A percentile compares a stretch with the other conserved stretches of the same genome.
Conservation (phyloP, 345 rosid genomes). For the Physaria fendleri region DNA sequence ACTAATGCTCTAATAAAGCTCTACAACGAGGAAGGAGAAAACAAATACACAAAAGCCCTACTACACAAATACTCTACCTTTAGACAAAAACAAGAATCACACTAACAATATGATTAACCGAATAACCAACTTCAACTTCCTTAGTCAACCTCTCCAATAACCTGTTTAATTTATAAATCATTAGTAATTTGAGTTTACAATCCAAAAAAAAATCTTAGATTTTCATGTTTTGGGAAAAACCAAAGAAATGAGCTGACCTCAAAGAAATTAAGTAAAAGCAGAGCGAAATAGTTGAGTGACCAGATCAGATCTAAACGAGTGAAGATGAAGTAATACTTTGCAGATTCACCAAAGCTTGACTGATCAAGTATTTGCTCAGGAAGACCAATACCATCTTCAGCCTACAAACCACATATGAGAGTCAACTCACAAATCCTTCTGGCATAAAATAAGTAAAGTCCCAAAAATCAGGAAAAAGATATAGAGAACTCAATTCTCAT, state of each 20-base stretch:
- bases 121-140: too few relatives aligned
- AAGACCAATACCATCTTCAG: conserved; percentile 89
- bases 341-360: conserved; percentile 52
- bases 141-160: too few relatives aligned
- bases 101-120: conserved; percentile 13
- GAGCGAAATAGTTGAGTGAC: conserved; percentile 82
- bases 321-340: conserved; percentile 59
- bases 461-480: too few relatives aligned
- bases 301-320: conserved; percentile 58
- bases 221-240: too few relatives aligned
- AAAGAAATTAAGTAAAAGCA: conserved; percentile 66
- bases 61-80: conserved; percentile 25
- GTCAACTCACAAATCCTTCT: not conserved
- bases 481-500: too few relatives aligned
- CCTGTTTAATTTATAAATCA: too few relatives aligned
- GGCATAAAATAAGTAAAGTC: not conserved
- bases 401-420: conserved; percentile 41
- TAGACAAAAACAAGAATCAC: conserved; percentile 20
- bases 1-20: conserved; percentile 26
- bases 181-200: too few relatives aligned
- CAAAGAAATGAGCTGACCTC: conserved; percentile 54
- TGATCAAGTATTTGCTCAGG: conserved; percentile 85
- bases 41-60: conserved; percentile 24
- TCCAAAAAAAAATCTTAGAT: too few relatives aligned
- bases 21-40: conserved; percentile 28